Evolutionary conservation across 805 yeast species (phyloP), one percentile per base, ranked within the genome.

Genomic region (Maudiozyma turicensis): DNA sequence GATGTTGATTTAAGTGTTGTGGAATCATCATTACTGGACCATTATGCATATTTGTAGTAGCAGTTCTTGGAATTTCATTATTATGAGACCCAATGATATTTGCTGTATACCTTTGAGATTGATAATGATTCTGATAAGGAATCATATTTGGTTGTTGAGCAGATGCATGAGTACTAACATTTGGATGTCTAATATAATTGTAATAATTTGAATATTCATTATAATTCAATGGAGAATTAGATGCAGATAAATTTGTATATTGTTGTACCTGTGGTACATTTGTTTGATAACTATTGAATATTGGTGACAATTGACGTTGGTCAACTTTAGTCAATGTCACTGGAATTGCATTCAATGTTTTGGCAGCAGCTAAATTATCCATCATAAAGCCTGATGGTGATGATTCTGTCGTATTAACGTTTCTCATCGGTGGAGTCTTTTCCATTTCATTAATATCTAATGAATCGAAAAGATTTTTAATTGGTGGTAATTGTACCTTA

Each of bases 401-500:
- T 14, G 20, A 14, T 14, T 40, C 28, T 39, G 20, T 20, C 1
- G 26, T 38, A 45, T 38, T 20, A 35, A 35, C 14, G 5, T 13
- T 31, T 20, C 10, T 26, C 15, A 30, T 14, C n/a, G 29, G 35
- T 5, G 48, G 45, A 30, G 45, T 14, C 8, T 35, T 28, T 28
- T n/a, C 30, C 6, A 15, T 9, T 40, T 34, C 40, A 28, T 50
- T 45, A 29, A 9, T 35, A 20, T 50, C 47, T 13, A 52, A 28
- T 6, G 51, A 46, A 11, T 50, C 51, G 29, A 52, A 50, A 10
- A 52, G 30, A 26, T 30, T 34, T 40, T 50, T 50, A 6, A 52
- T 52, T 20, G 55, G 48, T 14, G 55, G 55, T 28, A 52, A 26
- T 42, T 35, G 35, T 2, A 48, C 28, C 9, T 39, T 20, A 8